Conservation (phyloP, 1,284 basidiomycete genomes). For the Apiotrichum gracile region DNA sequence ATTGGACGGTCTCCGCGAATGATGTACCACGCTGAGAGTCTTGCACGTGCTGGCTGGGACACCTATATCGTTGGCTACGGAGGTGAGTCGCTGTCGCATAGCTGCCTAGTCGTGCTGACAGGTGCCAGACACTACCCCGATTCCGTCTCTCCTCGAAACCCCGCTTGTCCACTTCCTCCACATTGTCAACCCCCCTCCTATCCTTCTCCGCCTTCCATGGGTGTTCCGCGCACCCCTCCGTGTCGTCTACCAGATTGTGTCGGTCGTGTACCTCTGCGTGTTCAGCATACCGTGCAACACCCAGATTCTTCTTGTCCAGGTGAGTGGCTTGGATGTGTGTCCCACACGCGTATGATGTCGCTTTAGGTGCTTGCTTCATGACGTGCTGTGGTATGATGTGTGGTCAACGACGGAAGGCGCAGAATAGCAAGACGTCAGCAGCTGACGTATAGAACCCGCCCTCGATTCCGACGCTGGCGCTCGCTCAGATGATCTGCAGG, state of each 20-base stretch:
- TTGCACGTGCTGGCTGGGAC: slow-evolving; percentile 71
- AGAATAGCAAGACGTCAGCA: neutral
- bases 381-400: too few relatives aligned
- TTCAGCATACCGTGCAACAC: slow-evolving; percentile 62
- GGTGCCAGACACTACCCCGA: slow-evolving; percentile 65
- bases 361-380: too few relatives aligned
- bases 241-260: slow-evolving; percentile 61
- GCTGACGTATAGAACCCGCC: slow-evolving; percentile 75
- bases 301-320: slow-evolving; percentile 85
- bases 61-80: slow-evolving; percentile 81
- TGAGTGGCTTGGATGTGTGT: slow-evolving; percentile 51
- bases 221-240: slow-evolving; percentile 73
- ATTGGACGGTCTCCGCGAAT: slow-evolving; percentile 92
- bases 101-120: neutral
- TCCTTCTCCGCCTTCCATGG: slow-evolving; percentile 60
- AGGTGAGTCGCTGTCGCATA: slow-evolving; percentile 52
- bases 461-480: slow-evolving; percentile 83
- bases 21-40: slow-evolving; percentile 96
- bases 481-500: slow-evolving; percentile 69
- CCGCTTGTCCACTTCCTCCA: slow-evolving; percentile 62
- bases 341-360: too few relatives aligned
- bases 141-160: slow-evolving; percentile 60
- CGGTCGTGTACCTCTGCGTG: slow-evolving; percentile 57
- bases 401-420: neutral
- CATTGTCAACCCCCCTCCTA: slow-evolving; percentile 60